Conservation (phyloP, 805 yeast species). For the Torulaspora maleeae region DNA sequence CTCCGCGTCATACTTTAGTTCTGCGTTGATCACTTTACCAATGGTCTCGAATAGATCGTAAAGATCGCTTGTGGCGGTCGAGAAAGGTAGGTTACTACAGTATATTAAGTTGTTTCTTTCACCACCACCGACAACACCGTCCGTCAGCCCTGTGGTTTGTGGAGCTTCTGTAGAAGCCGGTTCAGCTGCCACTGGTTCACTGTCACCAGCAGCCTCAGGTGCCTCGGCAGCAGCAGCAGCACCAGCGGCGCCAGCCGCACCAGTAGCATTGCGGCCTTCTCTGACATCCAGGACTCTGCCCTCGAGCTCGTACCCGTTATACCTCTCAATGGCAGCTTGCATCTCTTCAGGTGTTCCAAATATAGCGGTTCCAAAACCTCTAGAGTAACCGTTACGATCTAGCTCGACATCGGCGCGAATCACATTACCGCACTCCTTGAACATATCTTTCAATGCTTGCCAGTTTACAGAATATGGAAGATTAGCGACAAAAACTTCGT, state of each 20-base stretch:
- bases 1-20: conserved; percentile 54
- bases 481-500: conserved; percentile 74
- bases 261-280: conserved; percentile 46
- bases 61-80: conserved; percentile 81
- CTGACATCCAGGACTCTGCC: conserved; percentile 81
- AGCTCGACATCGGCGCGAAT: conserved; percentile 71
- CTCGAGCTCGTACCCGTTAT: conserved; percentile 63
- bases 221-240: conserved; percentile 10
- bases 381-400: conserved; percentile 67
- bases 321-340: conserved; percentile 59
- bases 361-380: conserved; percentile 81
- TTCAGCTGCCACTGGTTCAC: conserved; percentile 11
- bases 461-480: conserved; percentile 74
- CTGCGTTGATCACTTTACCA: conserved; percentile 72
- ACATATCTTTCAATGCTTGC: conserved; percentile 80
- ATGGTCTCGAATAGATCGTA: conserved; percentile 80
- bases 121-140: conserved; percentile 59
- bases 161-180: conserved; percentile 11
- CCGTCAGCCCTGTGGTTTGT: conserved; percentile 51
- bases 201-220: conserved; percentile 9
- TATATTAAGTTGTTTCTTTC: conserved; percentile 56
- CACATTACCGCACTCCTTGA: conserved; percentile 71
- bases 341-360: conserved; percentile 67
- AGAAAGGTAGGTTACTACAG: conserved; percentile 79
- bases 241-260: conserved; percentile 13